A percentile compares a stretch with the other conserved stretches of the same genome.
Conservation (phyloP, 2,329 filamentous ascomycete genomes). For the Podosphaera aphanis region DNA sequence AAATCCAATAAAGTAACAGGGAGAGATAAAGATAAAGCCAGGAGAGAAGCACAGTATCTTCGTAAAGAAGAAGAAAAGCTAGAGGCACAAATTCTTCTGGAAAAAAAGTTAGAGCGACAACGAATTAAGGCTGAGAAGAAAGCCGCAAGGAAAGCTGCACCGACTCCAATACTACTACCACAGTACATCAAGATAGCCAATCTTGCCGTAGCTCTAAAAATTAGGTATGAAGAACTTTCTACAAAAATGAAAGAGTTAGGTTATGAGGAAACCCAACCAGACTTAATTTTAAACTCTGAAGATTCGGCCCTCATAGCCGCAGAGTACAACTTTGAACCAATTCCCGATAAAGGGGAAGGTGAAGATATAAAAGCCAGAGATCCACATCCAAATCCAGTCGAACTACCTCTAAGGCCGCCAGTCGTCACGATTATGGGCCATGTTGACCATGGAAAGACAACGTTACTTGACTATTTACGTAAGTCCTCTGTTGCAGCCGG, state of each 20-base stretch:
- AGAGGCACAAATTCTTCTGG: constrained; percentile 18
- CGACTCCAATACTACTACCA: constrained; percentile 50
- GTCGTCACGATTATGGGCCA: constrained; percentile 99
- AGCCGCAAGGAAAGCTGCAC: constrained; percentile 20
- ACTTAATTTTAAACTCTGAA: constrained; percentile 75
- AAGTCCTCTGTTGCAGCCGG: constrained; percentile 78
- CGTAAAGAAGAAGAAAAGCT: constrained; percentile 14
- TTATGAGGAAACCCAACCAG: constrained; percentile 62
- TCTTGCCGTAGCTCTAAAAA: constrained; percentile 49
- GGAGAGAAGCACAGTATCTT: constrained; percentile 10
- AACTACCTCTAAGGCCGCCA: constrained; percentile 54
- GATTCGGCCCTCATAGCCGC: constrained; percentile 73
- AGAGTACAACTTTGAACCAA: constrained; percentile 81
- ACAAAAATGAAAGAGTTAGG: constrained; percentile 60
- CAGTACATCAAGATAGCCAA: constrained; percentile 81
- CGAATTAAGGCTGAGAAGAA: constrained; percentile 13
- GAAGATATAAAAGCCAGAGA: constrained; percentile 53
- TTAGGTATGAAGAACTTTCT: constrained; percentile 49
- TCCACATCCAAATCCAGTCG: constrained; percentile 39
- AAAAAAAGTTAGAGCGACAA: constrained; percentile 20
- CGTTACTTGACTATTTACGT: constrained; percentile 75
- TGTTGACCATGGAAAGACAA: constrained; percentile 96
- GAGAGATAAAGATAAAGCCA: constrained; percentile 14
- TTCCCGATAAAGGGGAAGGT: constrained; percentile 39
- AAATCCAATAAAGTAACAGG: constrained; percentile 2